Conservation (phyloP, 257 asterid species). For the Gentiana straminea region DNA sequence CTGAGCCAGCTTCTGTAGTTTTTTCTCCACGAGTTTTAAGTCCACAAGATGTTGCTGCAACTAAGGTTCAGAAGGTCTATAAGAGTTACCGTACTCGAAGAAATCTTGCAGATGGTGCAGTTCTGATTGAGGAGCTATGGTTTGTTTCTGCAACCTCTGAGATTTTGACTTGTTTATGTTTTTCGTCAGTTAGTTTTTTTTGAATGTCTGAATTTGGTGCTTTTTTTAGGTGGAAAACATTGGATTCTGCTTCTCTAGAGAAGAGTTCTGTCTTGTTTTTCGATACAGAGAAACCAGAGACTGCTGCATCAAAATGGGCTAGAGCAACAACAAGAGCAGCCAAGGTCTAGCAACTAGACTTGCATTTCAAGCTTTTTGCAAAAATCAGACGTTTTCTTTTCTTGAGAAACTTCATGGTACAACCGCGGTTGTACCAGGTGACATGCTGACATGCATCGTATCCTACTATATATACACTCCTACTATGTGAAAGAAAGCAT, state of each 20-base stretch:
- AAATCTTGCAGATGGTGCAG: conserved; percentile 94
- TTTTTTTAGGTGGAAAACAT: conserved; percentile 14
- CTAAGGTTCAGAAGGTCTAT: conserved; percentile 80
- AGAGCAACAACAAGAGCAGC: conserved; percentile 91
- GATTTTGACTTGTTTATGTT: neutral
- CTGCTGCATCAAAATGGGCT: conserved; percentile 67
- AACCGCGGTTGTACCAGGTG: too few relatives aligned
- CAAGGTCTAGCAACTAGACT: conserved; percentile 29
- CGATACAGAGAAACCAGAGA: conserved; percentile 10
- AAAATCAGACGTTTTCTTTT: neutral
- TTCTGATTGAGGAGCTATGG: conserved; percentile 96
- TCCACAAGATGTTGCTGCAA: conserved; percentile 90
- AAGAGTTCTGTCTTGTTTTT: conserved; percentile 12
- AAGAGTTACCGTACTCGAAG: conserved; percentile 86
- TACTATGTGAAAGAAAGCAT: too few relatives aligned
- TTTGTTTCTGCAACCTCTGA: conserved; percentile 16
- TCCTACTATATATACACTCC: too few relatives aligned
- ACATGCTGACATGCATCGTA: too few relatives aligned
- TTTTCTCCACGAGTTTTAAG: conserved; percentile 60
- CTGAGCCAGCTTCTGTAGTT: conserved; percentile 42
- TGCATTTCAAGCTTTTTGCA: neutral
- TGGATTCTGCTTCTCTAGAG: conserved; percentile 8
- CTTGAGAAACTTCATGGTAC: neutral
- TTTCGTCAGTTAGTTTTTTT: neutral
- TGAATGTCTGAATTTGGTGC: conserved; percentile 7